Percentiles rank a stretch among this genome's conserved stretches.
phyloP scores from a whole-genome alignment of 306 rosid species.

The Gillenia trifoliata region DNA sequence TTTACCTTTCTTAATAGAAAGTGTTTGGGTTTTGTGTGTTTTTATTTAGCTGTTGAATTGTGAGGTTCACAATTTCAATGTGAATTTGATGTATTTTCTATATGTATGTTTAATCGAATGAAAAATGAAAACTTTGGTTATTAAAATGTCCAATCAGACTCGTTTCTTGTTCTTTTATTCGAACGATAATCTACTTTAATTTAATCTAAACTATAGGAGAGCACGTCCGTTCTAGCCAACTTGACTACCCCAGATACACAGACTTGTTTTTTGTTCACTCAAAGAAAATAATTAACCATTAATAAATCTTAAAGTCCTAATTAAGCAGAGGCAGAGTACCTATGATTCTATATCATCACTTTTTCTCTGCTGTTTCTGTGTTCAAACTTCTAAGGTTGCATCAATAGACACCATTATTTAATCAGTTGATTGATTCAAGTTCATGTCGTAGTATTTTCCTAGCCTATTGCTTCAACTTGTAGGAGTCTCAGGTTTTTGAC shows the following conservation, averaged over 20 bases:
- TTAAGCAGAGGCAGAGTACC: no score
- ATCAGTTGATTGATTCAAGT: background rate
- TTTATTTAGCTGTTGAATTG: background rate
- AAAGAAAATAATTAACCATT: no score
- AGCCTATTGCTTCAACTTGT: background rate
- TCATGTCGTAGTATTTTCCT: background rate
- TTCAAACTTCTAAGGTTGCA: no score
- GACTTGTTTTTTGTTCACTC: background rate
- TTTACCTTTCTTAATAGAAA: constrained; percentile 39
- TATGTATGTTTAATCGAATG: background rate
- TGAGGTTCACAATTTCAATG: background rate
- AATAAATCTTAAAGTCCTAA: no score
- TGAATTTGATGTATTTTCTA: background rate
- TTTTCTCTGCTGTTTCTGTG: no score
- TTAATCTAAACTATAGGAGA: background rate
- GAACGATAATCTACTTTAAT: no score
- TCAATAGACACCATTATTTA: background rate
- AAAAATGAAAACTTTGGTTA: background rate
- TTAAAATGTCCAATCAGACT: background rate
- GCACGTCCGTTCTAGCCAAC: background rate
- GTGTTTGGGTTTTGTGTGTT: background rate
- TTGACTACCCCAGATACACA: background rate
- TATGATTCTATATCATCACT: no score
- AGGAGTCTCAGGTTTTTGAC: background rate
- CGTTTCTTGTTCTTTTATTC: background rate